Evolutionary conservation across 1,139 yeast genomes (phyloP).

Genomic region (Entelexis sorbosivorans): DNA sequence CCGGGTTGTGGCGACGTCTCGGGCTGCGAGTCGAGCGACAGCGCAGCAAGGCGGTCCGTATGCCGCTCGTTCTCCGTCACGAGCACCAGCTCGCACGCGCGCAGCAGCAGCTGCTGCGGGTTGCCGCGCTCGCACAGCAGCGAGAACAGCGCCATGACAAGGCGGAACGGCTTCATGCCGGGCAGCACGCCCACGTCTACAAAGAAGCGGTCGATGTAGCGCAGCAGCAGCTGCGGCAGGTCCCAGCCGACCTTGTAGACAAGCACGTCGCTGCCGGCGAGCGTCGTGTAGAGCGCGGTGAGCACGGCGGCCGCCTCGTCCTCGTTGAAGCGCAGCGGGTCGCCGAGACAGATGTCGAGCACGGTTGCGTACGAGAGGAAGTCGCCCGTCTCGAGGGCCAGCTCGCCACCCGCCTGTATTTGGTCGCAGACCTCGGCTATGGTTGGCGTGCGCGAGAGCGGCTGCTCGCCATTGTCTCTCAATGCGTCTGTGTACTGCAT

Average conservation of each 20-base stretch:
- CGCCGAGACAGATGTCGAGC: constrained; percentile 49
- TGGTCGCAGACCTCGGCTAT: constrained; percentile 12
- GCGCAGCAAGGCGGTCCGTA: constrained; percentile 9
- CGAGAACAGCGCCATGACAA: constrained; percentile 39
- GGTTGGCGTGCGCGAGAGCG: not conserved
- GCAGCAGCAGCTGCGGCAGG: constrained; percentile 51
- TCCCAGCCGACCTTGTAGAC: constrained; percentile 80
- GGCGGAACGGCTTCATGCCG: constrained; percentile 13
- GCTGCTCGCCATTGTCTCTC: not conserved
- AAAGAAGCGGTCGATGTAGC: constrained; percentile 27
- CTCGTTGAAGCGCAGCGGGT: constrained; percentile 38
- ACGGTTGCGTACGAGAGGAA: constrained; percentile 62
- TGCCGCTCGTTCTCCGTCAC: constrained; percentile 13
- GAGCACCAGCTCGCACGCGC: constrained; percentile 43
- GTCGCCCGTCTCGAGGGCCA: constrained; percentile 37
- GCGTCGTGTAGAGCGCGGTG: constrained; percentile 34
- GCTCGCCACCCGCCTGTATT: constrained; percentile 11
- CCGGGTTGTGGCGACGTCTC: not conserved
- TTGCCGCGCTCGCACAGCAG: constrained; percentile 56
- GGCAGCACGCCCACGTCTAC: constrained; percentile 21
- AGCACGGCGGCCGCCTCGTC: constrained; percentile 42
- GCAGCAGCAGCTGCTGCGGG: constrained; percentile 65
- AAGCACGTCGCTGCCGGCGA: constrained; percentile 37
- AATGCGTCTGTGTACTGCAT: constrained; percentile 7
- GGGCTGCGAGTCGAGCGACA: constrained; percentile 7